Evolutionary conservation across 208 protist genomes (phyloP).

Genomic region (Wallacemonas sp.): DNA sequence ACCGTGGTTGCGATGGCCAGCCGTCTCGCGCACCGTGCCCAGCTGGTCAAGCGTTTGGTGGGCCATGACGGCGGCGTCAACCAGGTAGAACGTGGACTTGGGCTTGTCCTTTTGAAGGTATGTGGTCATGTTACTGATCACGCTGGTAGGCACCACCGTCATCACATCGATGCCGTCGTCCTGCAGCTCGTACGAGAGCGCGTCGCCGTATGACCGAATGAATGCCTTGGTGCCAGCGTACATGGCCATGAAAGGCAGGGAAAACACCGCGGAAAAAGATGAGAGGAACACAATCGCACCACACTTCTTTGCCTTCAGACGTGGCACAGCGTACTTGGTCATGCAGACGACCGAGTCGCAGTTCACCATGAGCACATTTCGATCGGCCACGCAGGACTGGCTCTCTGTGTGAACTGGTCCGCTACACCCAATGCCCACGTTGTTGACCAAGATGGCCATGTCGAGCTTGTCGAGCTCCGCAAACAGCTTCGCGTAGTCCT

Average conservation of each 20-base stretch:
- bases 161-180: slow-evolving; percentile 38
- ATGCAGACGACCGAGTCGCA: slow-evolving; percentile 53
- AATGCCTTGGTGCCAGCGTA: slow-evolving; percentile 78
- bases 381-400: slow-evolving; percentile 26
- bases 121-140: slow-evolving; percentile 44
- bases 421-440: slow-evolving; percentile 81
- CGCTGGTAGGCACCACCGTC: slow-evolving; percentile 41
- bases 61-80: slow-evolving; percentile 32
- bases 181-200: slow-evolving; percentile 46
- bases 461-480: slow-evolving; percentile 24
- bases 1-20: slow-evolving; percentile 38
- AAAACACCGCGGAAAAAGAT: slow-evolving; percentile 42
- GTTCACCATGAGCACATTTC: slow-evolving; percentile 69
- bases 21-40: slow-evolving; percentile 23
- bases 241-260: slow-evolving; percentile 48
- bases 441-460: slow-evolving; percentile 65
- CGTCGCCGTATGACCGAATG: slow-evolving; percentile 36
- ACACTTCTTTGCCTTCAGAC: slow-evolving; percentile 31
- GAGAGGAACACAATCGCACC: slow-evolving; percentile 60
- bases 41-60: slow-evolving; percentile 42
- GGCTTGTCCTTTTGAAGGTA: slow-evolving; percentile 20
- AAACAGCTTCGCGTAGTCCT: slow-evolving; percentile 44
- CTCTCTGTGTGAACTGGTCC: slow-evolving; percentile 68
- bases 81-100: slow-evolving; percentile 39
- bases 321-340: slow-evolving; percentile 51